Evolutionary conservation across 257 asterid species (phyloP), one percentile per base, ranked within the genome.

Genomic region (Plantago ovata): DNA sequence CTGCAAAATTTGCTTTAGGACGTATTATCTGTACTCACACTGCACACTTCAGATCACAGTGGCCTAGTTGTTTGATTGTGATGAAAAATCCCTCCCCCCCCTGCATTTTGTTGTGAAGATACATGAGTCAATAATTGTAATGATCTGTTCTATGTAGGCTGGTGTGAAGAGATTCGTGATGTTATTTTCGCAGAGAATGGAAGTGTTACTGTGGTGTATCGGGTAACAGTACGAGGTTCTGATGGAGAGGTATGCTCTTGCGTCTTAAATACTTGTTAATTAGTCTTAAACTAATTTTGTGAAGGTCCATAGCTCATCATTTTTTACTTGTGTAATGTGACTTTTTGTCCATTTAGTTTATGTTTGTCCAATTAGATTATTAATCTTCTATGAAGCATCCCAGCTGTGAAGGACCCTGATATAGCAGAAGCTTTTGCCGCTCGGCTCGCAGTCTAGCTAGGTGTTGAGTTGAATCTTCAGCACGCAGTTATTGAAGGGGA

Each of bases 101-200:
- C n/a, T n/a, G n/a, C n/a, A n/a, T n/a, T n/a, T n/a, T n/a, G n/a
- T n/a, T n/a, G n/a, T n/a, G n/a, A n/a, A 15, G 16, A 22, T 56
- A 58, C 36, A 21, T 55, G 46, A 62, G 21, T 72, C 38, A 57
- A 16, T 45, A 20, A 41, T 57, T 53, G 28, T 45, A 16, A 49
- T 16, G 11, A 19, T 42, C 14, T 18, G 24, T 51, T 65, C 53
- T 43, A 41, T 74, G 66, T 71, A 91, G 98, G 98, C 60, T 91
- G 98, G 96, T 91, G 98, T 68, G 98, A 96, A 56, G 98, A 91
- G 78, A 81, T 91, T 52, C 89, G 98, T 11, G 94, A 91, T 76
- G 94, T 91, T 68, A 85, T 85, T 23, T 91, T 83, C 69, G 77
- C 98, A 16, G 98, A 85, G 57, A 91, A 80, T 63, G 95, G 89